A percentile compares a stretch with the other conserved stretches of the same genome.
These are phyloP conservation scores for Candida glucosophila DNA, from an alignment of 1,139 yeast species.

Conservation along the genomic window DNA sequence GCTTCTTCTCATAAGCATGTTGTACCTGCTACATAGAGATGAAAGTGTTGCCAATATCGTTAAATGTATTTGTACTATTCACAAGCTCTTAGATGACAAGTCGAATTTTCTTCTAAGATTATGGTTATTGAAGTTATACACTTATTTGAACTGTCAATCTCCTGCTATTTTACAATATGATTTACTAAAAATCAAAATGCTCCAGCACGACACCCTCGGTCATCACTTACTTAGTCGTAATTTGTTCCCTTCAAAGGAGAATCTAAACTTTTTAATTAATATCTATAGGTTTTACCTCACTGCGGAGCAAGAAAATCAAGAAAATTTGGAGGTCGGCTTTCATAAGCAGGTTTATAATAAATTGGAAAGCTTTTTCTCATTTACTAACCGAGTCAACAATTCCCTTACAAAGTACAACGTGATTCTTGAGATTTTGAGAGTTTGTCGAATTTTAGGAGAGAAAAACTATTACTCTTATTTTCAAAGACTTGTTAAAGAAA, in stretches of 20 bases:
- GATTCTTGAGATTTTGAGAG: constrained; percentile 25
- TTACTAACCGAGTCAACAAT: constrained; percentile 31
- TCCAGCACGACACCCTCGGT: constrained; percentile 72
- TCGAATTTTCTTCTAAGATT: constrained; percentile 60
- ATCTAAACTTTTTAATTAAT: constrained; percentile 18
- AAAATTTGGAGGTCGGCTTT: constrained; percentile 42
- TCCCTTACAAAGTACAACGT: constrained; percentile 31
- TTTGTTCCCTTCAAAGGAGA: constrained; percentile 17
- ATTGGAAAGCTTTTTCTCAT: constrained; percentile 50
- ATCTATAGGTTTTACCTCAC: constrained; percentile 42
- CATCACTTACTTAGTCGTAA: constrained; percentile 47
- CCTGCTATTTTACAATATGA: constrained; percentile 45
- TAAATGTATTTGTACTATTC: constrained; percentile 37
- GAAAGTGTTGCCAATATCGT: constrained; percentile 7
- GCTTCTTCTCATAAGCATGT: constrained; percentile 43
- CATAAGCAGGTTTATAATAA: constrained; percentile 50
- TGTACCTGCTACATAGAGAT: constrained; percentile 11
- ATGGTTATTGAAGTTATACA: constrained; percentile 65
- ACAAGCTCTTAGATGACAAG: constrained; percentile 43
- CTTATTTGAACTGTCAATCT: constrained; percentile 46
- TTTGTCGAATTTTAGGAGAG: constrained; percentile 27
- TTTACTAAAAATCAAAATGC: constrained; percentile 55
- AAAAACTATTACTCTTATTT: constrained; percentile 23
- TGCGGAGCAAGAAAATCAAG: constrained; percentile 41
- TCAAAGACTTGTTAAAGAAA: constrained; percentile 7